Conservation (phyloP, 345 rosid genomes). For the Luvunga scandens region DNA sequence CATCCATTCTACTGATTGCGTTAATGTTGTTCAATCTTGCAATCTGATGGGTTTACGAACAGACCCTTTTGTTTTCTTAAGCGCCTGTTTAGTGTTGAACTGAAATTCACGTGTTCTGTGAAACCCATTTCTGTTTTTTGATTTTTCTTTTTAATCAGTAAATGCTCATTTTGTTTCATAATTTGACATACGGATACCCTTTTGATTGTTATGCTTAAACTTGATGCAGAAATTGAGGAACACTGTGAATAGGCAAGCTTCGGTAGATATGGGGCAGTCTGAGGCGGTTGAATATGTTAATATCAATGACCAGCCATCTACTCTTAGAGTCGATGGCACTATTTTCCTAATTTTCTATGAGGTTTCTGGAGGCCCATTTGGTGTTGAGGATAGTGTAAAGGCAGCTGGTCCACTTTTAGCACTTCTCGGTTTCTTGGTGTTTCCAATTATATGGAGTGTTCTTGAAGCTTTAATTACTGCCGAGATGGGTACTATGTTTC, state of each 20-base stretch:
- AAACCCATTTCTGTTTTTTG: neutral
- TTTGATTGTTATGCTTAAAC: neutral
- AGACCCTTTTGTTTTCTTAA: neutral
- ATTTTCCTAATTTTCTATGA: constrained; percentile 66
- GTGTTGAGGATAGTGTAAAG: constrained; percentile 71
- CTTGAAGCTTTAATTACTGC: too few species aligned
- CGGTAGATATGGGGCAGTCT: constrained; percentile 36
- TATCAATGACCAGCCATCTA: constrained; percentile 27
- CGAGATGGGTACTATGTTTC: too few species aligned
- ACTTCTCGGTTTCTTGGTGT: constrained; percentile 62
- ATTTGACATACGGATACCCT: too few species aligned
- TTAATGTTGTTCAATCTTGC: neutral
- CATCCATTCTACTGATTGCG: neutral
- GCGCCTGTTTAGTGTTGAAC: neutral
- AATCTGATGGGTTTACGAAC: neutral
- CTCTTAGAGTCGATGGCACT: constrained; percentile 34
- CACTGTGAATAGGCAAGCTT: constrained; percentile 19
- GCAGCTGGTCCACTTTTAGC: constrained; percentile 83
- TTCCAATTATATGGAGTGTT: too few species aligned
- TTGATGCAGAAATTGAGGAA: constrained; percentile 39
- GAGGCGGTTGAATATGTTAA: constrained; percentile 24
- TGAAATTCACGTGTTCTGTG: neutral
- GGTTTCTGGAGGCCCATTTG: constrained; percentile 79
- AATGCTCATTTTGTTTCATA: neutral
- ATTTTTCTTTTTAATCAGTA: neutral